These are phyloP conservation scores for Lumnitzera littorea DNA, from an alignment of 345 rosid genomes.

Conservation along the genomic window DNA sequence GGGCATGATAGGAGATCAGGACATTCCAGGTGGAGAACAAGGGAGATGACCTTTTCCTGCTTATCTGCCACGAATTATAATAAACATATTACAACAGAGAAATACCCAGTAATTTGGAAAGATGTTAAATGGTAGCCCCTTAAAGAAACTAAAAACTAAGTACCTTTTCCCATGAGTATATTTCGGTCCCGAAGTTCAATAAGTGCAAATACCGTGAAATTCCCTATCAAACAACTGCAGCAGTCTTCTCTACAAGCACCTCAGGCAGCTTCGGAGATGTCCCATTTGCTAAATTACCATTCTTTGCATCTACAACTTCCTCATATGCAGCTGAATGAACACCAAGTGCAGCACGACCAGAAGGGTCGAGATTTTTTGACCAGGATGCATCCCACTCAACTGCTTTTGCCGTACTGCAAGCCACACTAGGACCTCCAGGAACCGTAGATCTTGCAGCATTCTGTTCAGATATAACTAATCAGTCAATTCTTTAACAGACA, in stretches of 20 bases:
- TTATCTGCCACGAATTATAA: too few species aligned
- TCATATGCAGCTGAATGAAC: conserved; percentile 84
- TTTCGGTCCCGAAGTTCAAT: not conserved
- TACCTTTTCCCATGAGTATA: too few species aligned
- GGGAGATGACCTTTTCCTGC: too few species aligned
- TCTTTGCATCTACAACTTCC: conserved; percentile 11
- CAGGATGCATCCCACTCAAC: conserved; percentile 89
- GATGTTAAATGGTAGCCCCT: too few species aligned
- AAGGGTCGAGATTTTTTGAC: conserved; percentile 89
- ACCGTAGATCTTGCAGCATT: conserved; percentile 82
- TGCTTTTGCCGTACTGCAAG: conserved; percentile 94
- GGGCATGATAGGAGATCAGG: too few species aligned
- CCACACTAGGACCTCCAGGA: conserved; percentile 88
- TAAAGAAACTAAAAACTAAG: too few species aligned
- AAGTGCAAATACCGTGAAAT: not conserved
- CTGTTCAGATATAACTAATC: conserved; percentile 22
- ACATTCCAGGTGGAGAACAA: too few species aligned
- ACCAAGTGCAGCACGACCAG: conserved; percentile 94
- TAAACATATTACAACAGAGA: too few species aligned
- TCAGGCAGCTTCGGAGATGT: conserved; percentile 10
- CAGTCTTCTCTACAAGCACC: conserved; percentile 4
- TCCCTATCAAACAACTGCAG: conserved; percentile 1
- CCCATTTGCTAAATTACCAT: conserved; percentile 4
- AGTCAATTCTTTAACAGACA: not conserved
- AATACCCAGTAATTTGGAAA: too few species aligned